Conservation (phyloP, 306 rosid species). For the Vigna reflexopilosa region DNA sequence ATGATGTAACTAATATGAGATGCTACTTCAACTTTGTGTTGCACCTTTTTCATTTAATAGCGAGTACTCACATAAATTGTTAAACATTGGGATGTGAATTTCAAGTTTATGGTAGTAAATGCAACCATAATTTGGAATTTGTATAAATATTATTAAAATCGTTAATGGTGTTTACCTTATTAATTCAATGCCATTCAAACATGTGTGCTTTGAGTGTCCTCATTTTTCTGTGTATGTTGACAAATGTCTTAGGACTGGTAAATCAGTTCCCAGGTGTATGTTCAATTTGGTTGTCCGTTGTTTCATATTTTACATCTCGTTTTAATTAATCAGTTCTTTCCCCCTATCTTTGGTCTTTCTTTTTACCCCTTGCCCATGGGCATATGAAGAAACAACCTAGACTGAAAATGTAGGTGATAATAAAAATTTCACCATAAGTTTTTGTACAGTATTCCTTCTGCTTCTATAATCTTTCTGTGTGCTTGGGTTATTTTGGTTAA, state of each 20-base stretch:
- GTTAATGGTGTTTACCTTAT: background rate
- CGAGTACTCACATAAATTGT: background rate
- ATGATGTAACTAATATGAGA: background rate
- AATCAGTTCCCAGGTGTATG: too few relatives aligned
- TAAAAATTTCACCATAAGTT: background rate
- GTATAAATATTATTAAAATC: too few relatives aligned
- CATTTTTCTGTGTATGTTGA: too few relatives aligned
- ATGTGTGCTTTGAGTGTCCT: too few relatives aligned
- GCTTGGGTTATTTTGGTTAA: constrained; percentile 10
- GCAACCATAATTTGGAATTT: too few relatives aligned
- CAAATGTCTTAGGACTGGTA: too few relatives aligned
- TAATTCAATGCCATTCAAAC: constrained; percentile 4
- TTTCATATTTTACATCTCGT: background rate
- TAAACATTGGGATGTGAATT: background rate
- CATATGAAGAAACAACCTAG: background rate
- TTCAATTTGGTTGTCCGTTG: background rate
- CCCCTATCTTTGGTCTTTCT: background rate
- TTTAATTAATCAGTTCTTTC: background rate
- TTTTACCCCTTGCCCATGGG: constrained; percentile 1
- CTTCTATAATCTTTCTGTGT: background rate
- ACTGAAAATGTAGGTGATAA: background rate
- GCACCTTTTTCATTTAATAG: background rate
- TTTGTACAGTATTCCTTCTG: background rate
- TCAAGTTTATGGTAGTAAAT: background rate
- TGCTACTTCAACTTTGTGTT: background rate